Percentiles rank a stretch among this genome's conserved stretches.
phyloP scores from a whole-genome alignment of 140 eudicot genomes.

The Anethum foeniculum region DNA sequence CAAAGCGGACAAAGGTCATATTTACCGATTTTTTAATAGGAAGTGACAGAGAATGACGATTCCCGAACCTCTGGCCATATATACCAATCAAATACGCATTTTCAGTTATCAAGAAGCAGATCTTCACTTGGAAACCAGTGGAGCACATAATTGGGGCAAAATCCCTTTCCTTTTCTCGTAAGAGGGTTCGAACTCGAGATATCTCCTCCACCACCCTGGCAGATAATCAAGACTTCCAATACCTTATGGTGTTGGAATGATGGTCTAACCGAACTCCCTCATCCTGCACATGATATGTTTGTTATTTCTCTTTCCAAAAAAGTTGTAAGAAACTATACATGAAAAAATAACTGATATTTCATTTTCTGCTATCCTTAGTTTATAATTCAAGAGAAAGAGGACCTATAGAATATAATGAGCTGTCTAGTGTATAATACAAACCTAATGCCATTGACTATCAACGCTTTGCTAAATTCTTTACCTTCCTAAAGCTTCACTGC shows the following conservation, averaged over 20 bases:
- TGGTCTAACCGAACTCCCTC: neutral
- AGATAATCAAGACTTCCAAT: neutral
- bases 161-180: neutral
- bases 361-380: neutral
- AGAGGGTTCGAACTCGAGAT: neutral
- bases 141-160: neutral
- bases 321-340: neutral
- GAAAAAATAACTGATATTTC: neutral
- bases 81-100: too few relatives aligned
- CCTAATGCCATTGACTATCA: neutral
- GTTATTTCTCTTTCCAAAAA: neutral
- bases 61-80: too few relatives aligned
- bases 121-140: neutral
- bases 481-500: slow-evolving; percentile 47
- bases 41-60: too few relatives aligned
- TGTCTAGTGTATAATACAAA: neutral
- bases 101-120: neutral
- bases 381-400: neutral
- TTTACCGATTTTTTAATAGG: too few relatives aligned
- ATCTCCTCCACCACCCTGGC: neutral
- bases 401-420: neutral
- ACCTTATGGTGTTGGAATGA: neutral
- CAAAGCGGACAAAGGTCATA: too few relatives aligned
- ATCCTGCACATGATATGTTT: neutral
- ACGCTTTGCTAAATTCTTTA: slow-evolving; percentile 1